A percentile compares a stretch with the other conserved stretches of the same genome.
phyloP scores from a whole-genome alignment of 768 basidiomycete species.

The Mycena galopus region DNA sequence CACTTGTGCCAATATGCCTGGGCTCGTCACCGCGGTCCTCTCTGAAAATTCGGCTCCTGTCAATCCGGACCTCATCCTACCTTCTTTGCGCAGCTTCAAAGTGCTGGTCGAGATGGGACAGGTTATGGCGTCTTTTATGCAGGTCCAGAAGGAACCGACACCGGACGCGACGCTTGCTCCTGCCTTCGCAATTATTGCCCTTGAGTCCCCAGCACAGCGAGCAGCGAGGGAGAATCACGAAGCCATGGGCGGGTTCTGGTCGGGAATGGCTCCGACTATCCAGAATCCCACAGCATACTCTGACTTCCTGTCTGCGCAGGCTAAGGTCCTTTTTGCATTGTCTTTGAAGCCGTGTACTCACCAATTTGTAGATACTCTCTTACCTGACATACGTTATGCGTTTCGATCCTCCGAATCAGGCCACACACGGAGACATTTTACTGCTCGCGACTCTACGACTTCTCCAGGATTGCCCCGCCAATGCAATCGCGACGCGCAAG shows the following conservation, averaged over 20 bases:
- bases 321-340: slow-evolving; percentile 73
- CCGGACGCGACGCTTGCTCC: slow-evolving; percentile 76
- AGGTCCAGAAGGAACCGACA: slow-evolving; percentile 79
- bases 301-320: slow-evolving; percentile 90
- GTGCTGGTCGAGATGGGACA: slow-evolving; percentile 94
- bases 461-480: slow-evolving; percentile 92
- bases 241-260: slow-evolving; percentile 85
- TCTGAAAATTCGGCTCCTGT: slow-evolving; percentile 70
- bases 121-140: slow-evolving; percentile 91
- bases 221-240: slow-evolving; percentile 83
- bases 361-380: slow-evolving; percentile 78
- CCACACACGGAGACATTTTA: slow-evolving; percentile 84
- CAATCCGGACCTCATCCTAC: slow-evolving; percentile 71
- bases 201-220: slow-evolving; percentile 87
- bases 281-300: slow-evolving; percentile 80
- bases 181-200: slow-evolving; percentile 82
- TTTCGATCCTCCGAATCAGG: slow-evolving; percentile 67
- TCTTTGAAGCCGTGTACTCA: slow-evolving; percentile 13
- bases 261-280: slow-evolving; percentile 84
- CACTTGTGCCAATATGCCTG: slow-evolving; percentile 79
- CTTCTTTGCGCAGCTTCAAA: slow-evolving; percentile 90
- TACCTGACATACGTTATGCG: slow-evolving; percentile 93
- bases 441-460: slow-evolving; percentile 87
- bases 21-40: slow-evolving; percentile 81
- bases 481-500: slow-evolving; percentile 85